Evolutionary conservation across 768 basidiomycete genomes (phyloP).

Genomic region (Chalciporus pseudorubinellus): DNA sequence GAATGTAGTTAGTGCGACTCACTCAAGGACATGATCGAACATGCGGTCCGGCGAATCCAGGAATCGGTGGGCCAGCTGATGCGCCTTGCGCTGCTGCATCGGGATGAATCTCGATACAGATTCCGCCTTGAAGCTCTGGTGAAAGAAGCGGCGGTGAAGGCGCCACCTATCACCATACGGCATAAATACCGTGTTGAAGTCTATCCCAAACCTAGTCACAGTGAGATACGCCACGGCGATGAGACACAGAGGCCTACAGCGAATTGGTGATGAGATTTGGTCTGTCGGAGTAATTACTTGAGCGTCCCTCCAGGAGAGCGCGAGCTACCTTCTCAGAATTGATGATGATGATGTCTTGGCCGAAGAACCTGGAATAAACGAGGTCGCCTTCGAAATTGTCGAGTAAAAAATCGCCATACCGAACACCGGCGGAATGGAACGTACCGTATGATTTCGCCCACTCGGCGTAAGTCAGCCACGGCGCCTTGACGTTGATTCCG

Average conservation of each 20-base stretch:
- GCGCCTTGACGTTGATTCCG: slow-evolving; percentile 3
- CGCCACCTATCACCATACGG: slow-evolving; percentile 21
- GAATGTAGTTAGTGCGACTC: slow-evolving; percentile 11
- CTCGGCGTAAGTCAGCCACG: slow-evolving; percentile 14
- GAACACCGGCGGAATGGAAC: background rate
- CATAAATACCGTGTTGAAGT: slow-evolving; percentile 13
- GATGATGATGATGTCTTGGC: slow-evolving; percentile 12
- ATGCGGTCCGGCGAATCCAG: slow-evolving; percentile 6
- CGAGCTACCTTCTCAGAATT: slow-evolving; percentile 12
- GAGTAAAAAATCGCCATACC: background rate
- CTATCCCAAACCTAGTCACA: slow-evolving; percentile 14
- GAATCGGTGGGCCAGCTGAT: slow-evolving; percentile 5
- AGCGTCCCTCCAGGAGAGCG: slow-evolving; percentile 18
- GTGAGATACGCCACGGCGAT: background rate
- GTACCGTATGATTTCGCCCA: slow-evolving; percentile 13
- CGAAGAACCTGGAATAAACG: slow-evolving; percentile 12
- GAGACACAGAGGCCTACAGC: slow-evolving; percentile 4
- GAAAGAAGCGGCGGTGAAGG: slow-evolving; percentile 18
- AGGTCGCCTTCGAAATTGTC: slow-evolving; percentile 8
- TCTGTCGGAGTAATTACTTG: slow-evolving; percentile 20
- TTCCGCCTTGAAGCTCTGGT: slow-evolving; percentile 14
- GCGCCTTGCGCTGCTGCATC: slow-evolving; percentile 13
- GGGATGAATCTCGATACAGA: slow-evolving; percentile 13
- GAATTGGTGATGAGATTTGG: slow-evolving; percentile 12
- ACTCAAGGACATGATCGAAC: slow-evolving; percentile 13